Evolutionary conservation across 345 rosid genomes (phyloP).

Genomic region (Eucalyptus tenuipes): DNA sequence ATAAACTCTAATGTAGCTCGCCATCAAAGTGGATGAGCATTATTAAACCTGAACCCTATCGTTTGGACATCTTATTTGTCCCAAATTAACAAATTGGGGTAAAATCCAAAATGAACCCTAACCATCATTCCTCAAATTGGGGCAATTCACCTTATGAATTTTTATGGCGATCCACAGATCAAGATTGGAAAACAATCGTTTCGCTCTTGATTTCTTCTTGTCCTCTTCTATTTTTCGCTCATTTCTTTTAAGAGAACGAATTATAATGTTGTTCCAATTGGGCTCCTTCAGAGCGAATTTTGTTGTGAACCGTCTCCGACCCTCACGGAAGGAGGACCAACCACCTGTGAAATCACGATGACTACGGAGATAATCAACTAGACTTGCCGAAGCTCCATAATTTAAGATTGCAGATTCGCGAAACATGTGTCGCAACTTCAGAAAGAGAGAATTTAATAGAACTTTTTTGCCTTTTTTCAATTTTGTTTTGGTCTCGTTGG

Average conservation of each 20-base stretch:
- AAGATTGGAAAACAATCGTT: not conserved
- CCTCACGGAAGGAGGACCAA: not conserved
- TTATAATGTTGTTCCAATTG: not conserved
- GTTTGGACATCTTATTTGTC: not conserved
- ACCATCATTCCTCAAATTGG: not conserved
- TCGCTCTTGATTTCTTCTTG: not conserved
- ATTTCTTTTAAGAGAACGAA: not conserved
- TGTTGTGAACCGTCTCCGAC: not conserved
- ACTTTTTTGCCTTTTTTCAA: too few relatives aligned
- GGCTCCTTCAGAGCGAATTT: not conserved
- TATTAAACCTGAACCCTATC: too few relatives aligned
- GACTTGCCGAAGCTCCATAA: too few relatives aligned
- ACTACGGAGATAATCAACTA: too few relatives aligned
- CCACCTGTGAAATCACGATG: not conserved
- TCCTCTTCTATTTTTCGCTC: not conserved
- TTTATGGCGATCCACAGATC: too few relatives aligned
- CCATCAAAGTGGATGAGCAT: not conserved
- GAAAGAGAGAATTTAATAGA: not conserved
- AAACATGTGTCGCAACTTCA: not conserved
- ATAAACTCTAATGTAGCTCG: accelerated
- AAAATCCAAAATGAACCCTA: not conserved
- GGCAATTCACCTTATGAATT: not conserved
- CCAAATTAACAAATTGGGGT: not conserved
- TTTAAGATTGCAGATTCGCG: too few relatives aligned
- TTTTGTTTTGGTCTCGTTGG: too few relatives aligned